A percentile compares a stretch with the other conserved stretches of the same genome.
phyloP scores from a whole-genome alignment of 768 basidiomycete species.

The Lactarius deliciosus region DNA sequence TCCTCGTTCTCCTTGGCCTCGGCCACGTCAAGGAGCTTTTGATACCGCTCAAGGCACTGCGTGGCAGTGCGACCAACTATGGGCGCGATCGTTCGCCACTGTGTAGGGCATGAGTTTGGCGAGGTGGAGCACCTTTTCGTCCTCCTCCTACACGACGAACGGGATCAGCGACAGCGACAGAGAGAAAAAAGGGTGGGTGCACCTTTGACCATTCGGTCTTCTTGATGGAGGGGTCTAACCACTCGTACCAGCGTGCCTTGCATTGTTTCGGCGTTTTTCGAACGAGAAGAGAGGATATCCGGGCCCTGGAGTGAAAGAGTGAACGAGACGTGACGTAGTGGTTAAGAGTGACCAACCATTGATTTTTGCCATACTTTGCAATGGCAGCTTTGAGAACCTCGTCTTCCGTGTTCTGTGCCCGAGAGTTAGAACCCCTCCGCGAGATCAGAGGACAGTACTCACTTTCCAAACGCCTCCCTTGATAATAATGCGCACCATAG shows the following conservation, averaged over 20 bases:
- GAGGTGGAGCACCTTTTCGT: conserved; percentile 96
- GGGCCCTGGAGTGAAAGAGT: conserved; percentile 63
- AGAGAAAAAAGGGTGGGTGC: conserved; percentile 29
- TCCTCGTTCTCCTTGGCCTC: conserved; percentile 97
- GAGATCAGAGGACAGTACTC: conserved; percentile 23
- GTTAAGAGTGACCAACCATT: conserved; percentile 55
- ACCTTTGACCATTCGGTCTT: conserved; percentile 99
- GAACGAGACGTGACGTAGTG: conserved; percentile 10
- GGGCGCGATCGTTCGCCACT: conserved; percentile 99
- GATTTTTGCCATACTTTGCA: conserved; percentile 95
- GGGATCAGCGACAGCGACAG: neutral
- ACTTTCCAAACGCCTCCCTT: conserved; percentile 94
- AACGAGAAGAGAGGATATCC: conserved; percentile 95
- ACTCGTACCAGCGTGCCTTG: conserved; percentile 99
- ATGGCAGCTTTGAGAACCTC: conserved; percentile 99
- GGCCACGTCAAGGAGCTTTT: conserved; percentile 95
- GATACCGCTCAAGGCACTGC: conserved; percentile 97
- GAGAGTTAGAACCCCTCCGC: conserved; percentile 9
- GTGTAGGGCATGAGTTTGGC: conserved; percentile 99
- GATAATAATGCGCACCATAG: conserved; percentile 88
- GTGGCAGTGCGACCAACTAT: conserved; percentile 97
- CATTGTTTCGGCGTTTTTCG: conserved; percentile 99
- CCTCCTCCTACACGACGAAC: conserved; percentile 67
- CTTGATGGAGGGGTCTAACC: conserved; percentile 99
- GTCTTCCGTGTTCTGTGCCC: conserved; percentile 83